phyloP scores from a whole-genome alignment of 768 basidiomycete genomes.

The Boletus rubroflammeus region DNA sequence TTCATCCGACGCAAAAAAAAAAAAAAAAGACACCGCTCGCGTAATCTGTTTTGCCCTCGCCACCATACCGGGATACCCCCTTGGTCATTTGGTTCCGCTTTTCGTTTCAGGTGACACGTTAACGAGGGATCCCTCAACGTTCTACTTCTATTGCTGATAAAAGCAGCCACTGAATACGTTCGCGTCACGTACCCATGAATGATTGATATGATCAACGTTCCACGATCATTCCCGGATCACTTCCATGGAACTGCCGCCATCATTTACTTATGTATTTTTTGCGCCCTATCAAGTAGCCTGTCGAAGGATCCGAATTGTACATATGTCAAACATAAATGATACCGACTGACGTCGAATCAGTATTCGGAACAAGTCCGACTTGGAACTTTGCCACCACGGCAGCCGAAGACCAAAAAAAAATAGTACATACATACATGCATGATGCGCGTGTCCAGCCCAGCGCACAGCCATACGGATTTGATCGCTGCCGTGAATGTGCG shows the following conservation, averaged over 20 bases:
- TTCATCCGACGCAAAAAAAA: background rate
- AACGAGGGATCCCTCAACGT: background rate
- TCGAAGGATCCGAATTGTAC: background rate
- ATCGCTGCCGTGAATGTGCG: background rate
- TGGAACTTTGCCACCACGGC: background rate
- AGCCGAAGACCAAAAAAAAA: background rate
- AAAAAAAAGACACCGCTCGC: background rate
- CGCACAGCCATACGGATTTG: background rate
- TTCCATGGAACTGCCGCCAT: no score
- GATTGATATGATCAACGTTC: no score
- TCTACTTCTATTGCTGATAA: background rate
- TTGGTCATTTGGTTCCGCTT: background rate
- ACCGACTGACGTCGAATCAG: background rate
- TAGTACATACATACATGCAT: background rate
- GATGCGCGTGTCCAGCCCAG: background rate
- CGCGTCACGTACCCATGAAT: background rate
- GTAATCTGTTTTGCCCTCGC: background rate
- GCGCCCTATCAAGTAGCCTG: no score
- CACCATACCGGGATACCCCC: no score
- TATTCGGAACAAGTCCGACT: no score
- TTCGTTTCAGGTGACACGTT: background rate
- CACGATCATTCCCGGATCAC: no score
- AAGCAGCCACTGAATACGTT: background rate
- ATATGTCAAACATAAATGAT: background rate
- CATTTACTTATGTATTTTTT: no score